These are phyloP conservation scores for Suillus decipiens DNA, from an alignment of 768 basidiomycete genomes.

Conservation along the genomic window DNA sequence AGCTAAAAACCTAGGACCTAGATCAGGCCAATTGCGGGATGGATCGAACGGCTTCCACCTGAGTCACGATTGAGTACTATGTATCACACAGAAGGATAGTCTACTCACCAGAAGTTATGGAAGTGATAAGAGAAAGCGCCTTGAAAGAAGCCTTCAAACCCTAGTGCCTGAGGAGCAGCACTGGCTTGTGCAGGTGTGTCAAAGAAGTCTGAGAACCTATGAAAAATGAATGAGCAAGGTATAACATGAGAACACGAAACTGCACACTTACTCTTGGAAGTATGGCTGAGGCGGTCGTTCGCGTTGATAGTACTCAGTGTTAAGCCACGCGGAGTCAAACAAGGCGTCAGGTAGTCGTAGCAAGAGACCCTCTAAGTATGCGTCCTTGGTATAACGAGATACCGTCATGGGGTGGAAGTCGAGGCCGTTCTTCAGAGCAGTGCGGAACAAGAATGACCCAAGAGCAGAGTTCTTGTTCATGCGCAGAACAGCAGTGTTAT, in stretches of 20 bases:
- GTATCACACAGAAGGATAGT: not conserved
- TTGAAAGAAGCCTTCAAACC: constrained; percentile 94
- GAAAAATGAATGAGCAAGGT: constrained; percentile 7
- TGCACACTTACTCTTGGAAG: constrained; percentile 69
- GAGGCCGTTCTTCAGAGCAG: constrained; percentile 88
- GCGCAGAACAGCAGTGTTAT: constrained; percentile 95
- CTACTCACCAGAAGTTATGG: constrained; percentile 84
- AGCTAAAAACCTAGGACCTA: constrained; percentile 75
- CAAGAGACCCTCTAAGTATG: constrained; percentile 78
- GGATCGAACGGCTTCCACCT: constrained; percentile 98
- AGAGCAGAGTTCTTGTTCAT: constrained; percentile 92
- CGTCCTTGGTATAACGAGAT: constrained; percentile 87
- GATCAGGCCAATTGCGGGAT: constrained; percentile 91
- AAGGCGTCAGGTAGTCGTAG: constrained; percentile 92
- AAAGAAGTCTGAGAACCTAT: constrained; percentile 88
- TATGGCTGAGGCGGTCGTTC: constrained; percentile 94
- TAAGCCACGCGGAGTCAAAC: constrained; percentile 97
- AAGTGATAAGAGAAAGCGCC: constrained; percentile 97
- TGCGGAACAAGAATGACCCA: constrained; percentile 91
- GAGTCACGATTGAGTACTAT: constrained; percentile 1
- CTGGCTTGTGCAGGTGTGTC: constrained; percentile 71
- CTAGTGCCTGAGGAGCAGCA: constrained; percentile 84
- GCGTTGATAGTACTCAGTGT: constrained; percentile 88
- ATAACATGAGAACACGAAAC: not conserved
- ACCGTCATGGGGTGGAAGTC: constrained; percentile 99